These are phyloP conservation scores for Bryum argenteum DNA, from an alignment of 225 moss, liverwort and hornwort genomes.

Conservation along the genomic window DNA sequence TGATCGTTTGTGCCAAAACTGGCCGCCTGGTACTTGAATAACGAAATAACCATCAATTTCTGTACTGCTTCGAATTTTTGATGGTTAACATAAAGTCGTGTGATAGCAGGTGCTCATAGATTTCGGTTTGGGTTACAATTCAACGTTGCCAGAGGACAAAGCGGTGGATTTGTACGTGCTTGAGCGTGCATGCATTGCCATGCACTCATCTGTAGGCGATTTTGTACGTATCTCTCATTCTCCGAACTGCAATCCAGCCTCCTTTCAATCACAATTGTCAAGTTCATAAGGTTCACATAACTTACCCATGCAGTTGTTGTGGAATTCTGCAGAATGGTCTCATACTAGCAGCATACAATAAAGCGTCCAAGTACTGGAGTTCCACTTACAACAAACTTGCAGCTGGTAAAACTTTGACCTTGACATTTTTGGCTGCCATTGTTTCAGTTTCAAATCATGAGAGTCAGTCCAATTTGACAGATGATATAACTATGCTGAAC, in stretches of 20 bases:
- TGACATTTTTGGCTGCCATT: neutral
- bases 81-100: too few species aligned
- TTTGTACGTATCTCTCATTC: constrained; percentile 54
- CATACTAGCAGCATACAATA: constrained; percentile 57
- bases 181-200: constrained; percentile 85
- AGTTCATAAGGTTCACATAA: neutral
- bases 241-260: too few species aligned
- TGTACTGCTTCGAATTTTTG: too few species aligned
- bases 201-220: constrained; percentile 86
- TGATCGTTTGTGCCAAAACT: constrained; percentile 74
- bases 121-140: constrained; percentile 88
- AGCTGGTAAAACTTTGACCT: constrained; percentile 41
- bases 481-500: too few species aligned
- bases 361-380: constrained; percentile 40
- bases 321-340: constrained; percentile 46
- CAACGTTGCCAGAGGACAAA: constrained; percentile 88
- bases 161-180: constrained; percentile 94
- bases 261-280: neutral
- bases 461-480: too few species aligned
- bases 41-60: too few species aligned
- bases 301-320: neutral
- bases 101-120: constrained; percentile 79
- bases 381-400: constrained; percentile 54
- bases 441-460: too few species aligned
- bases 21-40: constrained; percentile 60